These are phyloP conservation scores for Gremmenia infestans DNA, from an alignment of 2,329 filamentous ascomycete genomes.

Conservation along the genomic window DNA sequence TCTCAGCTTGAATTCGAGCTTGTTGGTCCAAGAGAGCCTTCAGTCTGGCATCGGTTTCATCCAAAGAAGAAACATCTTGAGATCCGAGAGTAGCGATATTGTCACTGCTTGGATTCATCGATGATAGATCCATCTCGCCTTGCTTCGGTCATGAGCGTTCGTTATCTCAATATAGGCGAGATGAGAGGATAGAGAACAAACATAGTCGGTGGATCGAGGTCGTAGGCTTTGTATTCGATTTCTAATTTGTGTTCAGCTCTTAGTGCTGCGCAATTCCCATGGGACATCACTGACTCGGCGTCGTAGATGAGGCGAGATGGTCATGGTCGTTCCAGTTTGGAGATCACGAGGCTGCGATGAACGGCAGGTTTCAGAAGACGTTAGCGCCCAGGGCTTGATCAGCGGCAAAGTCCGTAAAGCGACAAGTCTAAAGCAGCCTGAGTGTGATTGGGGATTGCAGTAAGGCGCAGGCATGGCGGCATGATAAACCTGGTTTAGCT, in stretches of 20 bases:
- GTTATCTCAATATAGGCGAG: neutral
- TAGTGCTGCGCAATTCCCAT: neutral
- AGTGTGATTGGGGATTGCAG: neutral
- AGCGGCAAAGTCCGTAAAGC: conserved; percentile 1
- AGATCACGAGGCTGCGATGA: neutral
- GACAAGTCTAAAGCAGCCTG: conserved; percentile 1
- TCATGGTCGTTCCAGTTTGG: neutral
- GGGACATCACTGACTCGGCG: neutral
- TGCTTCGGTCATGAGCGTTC: neutral
- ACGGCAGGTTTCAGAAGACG: neutral
- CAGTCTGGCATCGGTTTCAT: neutral
- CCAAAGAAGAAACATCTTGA: neutral
- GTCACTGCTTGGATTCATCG: neutral
- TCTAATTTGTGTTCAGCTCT: neutral
- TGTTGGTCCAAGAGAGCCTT: neutral
- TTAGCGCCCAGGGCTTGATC: neutral
- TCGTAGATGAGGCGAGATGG: neutral
- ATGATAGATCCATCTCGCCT: neutral
- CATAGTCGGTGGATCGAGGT: neutral
- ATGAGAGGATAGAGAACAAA: neutral
- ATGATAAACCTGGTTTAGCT: neutral
- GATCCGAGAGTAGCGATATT: neutral
- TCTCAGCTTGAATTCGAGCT: conserved; percentile 1
- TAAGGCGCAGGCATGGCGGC: neutral
- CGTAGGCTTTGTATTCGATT: neutral